phyloP scores from a whole-genome alignment of 768 basidiomycete genomes.

The Collybiopsis confluens region DNA sequence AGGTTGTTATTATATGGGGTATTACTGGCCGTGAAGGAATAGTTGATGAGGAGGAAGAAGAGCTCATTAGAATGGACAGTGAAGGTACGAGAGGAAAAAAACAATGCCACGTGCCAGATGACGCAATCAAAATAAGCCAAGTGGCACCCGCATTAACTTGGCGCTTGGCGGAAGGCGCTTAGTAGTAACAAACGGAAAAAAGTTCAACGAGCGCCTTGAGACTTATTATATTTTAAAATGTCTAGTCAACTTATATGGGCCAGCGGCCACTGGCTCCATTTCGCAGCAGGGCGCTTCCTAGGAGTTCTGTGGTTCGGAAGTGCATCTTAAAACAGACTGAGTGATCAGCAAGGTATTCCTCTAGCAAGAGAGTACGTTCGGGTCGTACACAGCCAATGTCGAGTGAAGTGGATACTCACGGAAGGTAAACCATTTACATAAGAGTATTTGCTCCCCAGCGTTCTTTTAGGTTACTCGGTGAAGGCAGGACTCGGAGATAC shows the following conservation, averaged over 20 bases:
- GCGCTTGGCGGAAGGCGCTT: too few relatives aligned
- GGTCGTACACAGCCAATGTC: not conserved
- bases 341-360: not conserved
- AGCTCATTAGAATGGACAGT: not conserved
- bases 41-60: conserved; percentile 13
- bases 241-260: not conserved
- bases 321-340: not conserved
- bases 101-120: not conserved
- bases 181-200: too few relatives aligned
- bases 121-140: too few relatives aligned
- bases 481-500: not conserved
- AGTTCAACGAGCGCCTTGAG: too few relatives aligned
- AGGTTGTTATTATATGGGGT: conserved; percentile 64
- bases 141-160: too few relatives aligned
- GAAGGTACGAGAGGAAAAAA: not conserved
- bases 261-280: not conserved
- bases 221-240: too few relatives aligned
- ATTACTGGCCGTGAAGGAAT: conserved; percentile 62
- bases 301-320: not conserved
- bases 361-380: too few relatives aligned
- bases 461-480: not conserved
- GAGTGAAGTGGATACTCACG: not conserved
- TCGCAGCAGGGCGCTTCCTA: not conserved
- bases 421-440: not conserved
- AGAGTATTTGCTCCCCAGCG: not conserved